Evolutionary conservation across 2,329 filamentous ascomycete species (phyloP), one percentile per base, ranked within the genome.

Genomic region (Neoarthrinium moseri): DNA sequence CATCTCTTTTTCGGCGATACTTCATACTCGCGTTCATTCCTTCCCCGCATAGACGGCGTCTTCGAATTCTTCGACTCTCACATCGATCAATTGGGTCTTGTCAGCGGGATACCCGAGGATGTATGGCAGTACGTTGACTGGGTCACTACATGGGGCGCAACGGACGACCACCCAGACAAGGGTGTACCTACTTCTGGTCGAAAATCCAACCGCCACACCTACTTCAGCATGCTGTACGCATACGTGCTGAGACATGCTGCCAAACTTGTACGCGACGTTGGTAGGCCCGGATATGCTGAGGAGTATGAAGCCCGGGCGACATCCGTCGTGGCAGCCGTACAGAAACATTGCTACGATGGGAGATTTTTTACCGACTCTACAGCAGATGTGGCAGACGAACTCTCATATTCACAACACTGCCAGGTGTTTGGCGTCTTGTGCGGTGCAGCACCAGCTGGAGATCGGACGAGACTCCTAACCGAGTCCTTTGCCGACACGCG

Each of bases 171-270:
- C 24, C 40, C 40, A 18, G 40, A 43, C 40, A 43, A 43, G 27
- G 40, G 40, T 11, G 40, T 43, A 8, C 40, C 40, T 5, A 43
- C 40, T 13, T 43, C 40, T 4, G 40, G 40, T 8, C 40, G 40
- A 4, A 43, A 43, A 20, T n/a, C 40, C 11, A 43, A 43, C 26
- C 40, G 40, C 4, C 40, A 43, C 15, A 43, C 40, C 7, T 43
- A 43, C 12, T 43, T 65, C 49, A 71, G 62, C 40, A 53, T 68
- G 55, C 52, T 72, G 0, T 71, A 69, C 41, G 66, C 65, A 0
- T 68, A 65, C 36, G 59, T 61, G 0, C 53, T 73, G 0, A 56
- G 59, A 4, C 54, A 62, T 22, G 62, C 61, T 0, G 66, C 69
- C 1, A 8, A 36, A 1, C 57, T 73, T 0, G 41, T 65, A 4